Conservation (phyloP, 116 monocot genomes). For the Dioscorea cayenensis region DNA sequence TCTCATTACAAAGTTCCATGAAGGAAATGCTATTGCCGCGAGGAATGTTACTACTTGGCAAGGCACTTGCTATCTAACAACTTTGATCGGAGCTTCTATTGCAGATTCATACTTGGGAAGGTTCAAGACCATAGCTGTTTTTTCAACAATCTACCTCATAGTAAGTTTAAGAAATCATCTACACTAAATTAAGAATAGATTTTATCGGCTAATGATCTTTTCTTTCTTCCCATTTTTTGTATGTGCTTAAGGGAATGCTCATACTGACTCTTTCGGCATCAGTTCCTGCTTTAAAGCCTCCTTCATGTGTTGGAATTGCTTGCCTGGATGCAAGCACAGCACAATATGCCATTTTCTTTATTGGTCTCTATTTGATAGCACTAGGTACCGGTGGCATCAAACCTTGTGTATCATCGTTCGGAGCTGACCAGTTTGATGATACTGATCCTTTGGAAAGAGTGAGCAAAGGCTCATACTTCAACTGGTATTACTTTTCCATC, state of each 20-base stretch:
- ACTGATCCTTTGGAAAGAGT: conserved; percentile 33
- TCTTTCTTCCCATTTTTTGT: background rate
- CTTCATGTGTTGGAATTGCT: too few species aligned
- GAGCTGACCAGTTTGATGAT: conserved; percentile 59
- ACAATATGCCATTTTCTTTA: conserved; percentile 23
- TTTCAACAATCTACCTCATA: too few species aligned
- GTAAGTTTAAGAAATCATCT: too few species aligned
- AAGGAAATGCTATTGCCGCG: too few species aligned
- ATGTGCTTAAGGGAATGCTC: conserved; percentile 33
- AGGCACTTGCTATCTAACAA: too few species aligned
- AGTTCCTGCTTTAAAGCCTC: background rate
- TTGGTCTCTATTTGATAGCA: conserved; percentile 46
- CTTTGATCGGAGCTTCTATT: too few species aligned
- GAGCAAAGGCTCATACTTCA: conserved; percentile 50
- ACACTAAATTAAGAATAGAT: background rate
- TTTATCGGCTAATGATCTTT: background rate
- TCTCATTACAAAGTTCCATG: too few species aligned
- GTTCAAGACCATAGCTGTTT: too few species aligned
- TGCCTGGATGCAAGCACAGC: conserved; percentile 11
- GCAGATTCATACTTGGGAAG: too few species aligned
- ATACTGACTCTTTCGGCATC: conserved; percentile 42
- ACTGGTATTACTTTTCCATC: conserved; percentile 53
- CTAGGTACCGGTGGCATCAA: conserved; percentile 56
- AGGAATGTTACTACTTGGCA: too few species aligned
- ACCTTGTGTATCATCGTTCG: conserved; percentile 49